A percentile compares a stretch with the other conserved stretches of the same genome.
phyloP scores from a whole-genome alignment of 164 flowering plant species.

The Umbellularia californica region DNA sequence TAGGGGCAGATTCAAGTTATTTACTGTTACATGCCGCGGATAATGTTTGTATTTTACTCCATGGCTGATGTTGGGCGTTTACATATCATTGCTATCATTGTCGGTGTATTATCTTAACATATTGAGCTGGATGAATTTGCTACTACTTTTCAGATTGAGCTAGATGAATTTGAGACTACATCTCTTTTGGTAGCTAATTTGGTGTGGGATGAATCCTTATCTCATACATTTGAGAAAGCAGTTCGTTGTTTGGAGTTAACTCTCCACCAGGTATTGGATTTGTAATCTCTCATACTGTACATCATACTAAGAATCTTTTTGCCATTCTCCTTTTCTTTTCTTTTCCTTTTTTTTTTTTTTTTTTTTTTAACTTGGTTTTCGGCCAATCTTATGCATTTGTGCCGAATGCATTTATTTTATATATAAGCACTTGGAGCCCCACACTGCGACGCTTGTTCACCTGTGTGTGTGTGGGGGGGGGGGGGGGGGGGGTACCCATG shows the following conservation, averaged over 20 bases:
- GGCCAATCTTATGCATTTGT: neutral
- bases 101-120: slow-evolving; percentile 33
- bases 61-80: neutral
- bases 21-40: neutral
- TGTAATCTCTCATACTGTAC: slow-evolving; percentile 8
- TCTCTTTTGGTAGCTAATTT: slow-evolving; percentile 65
- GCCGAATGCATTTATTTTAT: neutral
- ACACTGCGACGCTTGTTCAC: too few species aligned
- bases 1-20: neutral
- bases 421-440: too few species aligned
- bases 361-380: neutral
- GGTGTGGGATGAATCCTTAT: slow-evolving; percentile 67
- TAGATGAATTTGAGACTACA: slow-evolving; percentile 52
- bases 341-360: too few species aligned
- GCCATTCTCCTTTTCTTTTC: too few species aligned
- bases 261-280: slow-evolving; percentile 53
- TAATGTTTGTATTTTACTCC: neutral
- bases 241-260: slow-evolving; percentile 46
- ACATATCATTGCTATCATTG: neutral
- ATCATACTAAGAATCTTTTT: neutral
- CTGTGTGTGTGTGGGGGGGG: too few species aligned
- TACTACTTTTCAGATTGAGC: slow-evolving; percentile 59
- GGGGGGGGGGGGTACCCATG: too few species aligned
- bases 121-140: slow-evolving; percentile 72
- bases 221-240: slow-evolving; percentile 47